These are phyloP conservation scores for Candida quercuum DNA, from an alignment of 805 yeast species.

Conservation along the genomic window DNA sequence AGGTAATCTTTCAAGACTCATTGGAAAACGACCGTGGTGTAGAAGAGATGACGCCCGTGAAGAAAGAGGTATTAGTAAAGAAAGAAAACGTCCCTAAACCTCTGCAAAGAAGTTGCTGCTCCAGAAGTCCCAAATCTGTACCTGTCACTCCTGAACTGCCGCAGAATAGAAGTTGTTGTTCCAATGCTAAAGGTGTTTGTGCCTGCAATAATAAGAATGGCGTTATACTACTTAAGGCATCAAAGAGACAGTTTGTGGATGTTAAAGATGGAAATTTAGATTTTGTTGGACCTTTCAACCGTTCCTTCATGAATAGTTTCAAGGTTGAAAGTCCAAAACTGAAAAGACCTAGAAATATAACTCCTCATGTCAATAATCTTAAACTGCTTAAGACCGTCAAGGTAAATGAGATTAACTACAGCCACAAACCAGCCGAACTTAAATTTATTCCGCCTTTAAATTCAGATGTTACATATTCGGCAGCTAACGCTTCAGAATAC, in stretches of 20 bases:
- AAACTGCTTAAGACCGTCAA: conserved; percentile 14
- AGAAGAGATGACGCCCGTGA: no score
- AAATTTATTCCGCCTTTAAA: conserved; percentile 1
- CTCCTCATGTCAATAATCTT: conserved; percentile 7
- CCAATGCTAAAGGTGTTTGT: conserved; percentile 2
- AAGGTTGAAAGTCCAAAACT: conserved; percentile 2
- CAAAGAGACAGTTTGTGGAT: conserved; percentile 23
- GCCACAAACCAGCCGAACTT: conserved; percentile 1
- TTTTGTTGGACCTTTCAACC: conserved; percentile 22
- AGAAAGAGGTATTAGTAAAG: no score
- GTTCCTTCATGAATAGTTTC: conserved; percentile 13
- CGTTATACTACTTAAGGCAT: conserved; percentile 21
- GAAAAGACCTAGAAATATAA: conserved; percentile 6
- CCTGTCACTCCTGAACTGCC: neutral
- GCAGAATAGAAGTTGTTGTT: conserved; percentile 3
- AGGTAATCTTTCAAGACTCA: conserved; percentile 9
- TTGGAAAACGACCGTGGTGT: no score
- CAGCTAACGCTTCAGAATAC: no score
- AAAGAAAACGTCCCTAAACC: neutral
- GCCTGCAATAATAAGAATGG: conserved; percentile 8
- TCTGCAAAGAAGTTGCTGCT: neutral
- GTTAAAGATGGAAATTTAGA: conserved; percentile 21
- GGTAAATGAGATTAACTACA: conserved; percentile 10
- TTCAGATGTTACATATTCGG: neutral
- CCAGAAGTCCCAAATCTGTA: neutral